These are phyloP conservation scores for Cryptosporidium sp. DNA, from an alignment of 169 alveolate genomes.

Conservation along the genomic window DNA sequence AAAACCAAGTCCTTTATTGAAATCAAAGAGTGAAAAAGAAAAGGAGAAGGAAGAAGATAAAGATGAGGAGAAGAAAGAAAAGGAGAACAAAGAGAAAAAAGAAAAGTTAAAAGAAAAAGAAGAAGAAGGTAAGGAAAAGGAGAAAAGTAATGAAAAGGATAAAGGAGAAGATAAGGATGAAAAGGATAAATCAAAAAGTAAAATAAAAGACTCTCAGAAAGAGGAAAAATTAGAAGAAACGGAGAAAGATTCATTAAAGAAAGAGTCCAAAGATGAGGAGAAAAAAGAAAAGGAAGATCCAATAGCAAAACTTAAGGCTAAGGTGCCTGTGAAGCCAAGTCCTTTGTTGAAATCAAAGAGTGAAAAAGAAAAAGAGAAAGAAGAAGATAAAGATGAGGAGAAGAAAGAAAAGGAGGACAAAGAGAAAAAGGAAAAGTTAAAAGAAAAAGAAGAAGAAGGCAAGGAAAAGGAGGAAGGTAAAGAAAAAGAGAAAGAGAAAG, in stretches of 20 bases:
- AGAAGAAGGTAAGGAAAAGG: background rate
- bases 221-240: background rate
- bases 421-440: background rate
- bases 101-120: background rate
- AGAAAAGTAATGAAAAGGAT: background rate
- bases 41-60: background rate
- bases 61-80: conserved; percentile 4
- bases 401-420: background rate
- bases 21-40: background rate
- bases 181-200: background rate
- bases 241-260: background rate
- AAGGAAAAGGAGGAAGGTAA: background rate
- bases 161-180: background rate
- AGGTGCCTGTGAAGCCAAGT: background rate
- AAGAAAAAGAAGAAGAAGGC: background rate
- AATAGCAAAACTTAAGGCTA: conserved; percentile 10
- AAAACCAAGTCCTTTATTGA: background rate
- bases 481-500: background rate
- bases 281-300: background rate
- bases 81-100: background rate
- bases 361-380: background rate
- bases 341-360: background rate
- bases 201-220: background rate
- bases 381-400: background rate
- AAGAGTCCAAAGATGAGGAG: background rate